Evolutionary conservation across 345 rosid genomes (phyloP), one percentile per base, ranked within the genome.

Genomic region (Noccaea caerulescens): DNA sequence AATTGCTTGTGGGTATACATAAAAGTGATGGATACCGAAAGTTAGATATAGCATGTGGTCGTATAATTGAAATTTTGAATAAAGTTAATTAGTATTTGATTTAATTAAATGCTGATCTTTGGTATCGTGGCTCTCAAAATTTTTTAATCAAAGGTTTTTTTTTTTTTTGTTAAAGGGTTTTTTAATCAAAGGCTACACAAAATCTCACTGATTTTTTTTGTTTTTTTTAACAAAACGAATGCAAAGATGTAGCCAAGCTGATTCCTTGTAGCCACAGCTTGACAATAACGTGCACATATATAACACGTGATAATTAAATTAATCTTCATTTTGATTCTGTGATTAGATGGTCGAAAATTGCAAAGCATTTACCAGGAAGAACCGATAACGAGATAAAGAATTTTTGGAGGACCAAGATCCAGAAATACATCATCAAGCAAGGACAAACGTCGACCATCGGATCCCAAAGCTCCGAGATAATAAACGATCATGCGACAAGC

Each of bases 301-400:
- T 27, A 41, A 10, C 2, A 39, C 16, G 0, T 9, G 61, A 30
- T 30, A 41, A 25, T 1, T 11, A 52, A 43, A 43, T 8, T 16
- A n/a, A 10, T 30, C 6, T 16, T 41, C 18, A 45, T 23, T 62
- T 33, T 61, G n/a, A 30, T 30, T 36, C 86, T 62, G 34, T 61
- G 20, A 30, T 30, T 36, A 88, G 94, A 80, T 88, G 94, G 91
- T 88, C 94, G 0, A 88, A 92, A 69, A 92, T 92, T 7, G 97
- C 97, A 4, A 90, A 92, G 82, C 95, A 88, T 77, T 75, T 92
- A 8, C 98, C 97, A 1, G 98, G 96, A 50, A 88, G 98, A 76
- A 92, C 98, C 0, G 98, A 92, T 58, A 92, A 92, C 30, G 98
- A 92, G 52, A 90, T 92, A 72, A 92, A 92, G 78, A 92, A 92